A percentile compares a stretch with the other conserved stretches of the same genome.
These are phyloP conservation scores for Amauroascus niger DNA, from an alignment of 2,329 filamentous ascomycete species.

Conservation along the genomic window DNA sequence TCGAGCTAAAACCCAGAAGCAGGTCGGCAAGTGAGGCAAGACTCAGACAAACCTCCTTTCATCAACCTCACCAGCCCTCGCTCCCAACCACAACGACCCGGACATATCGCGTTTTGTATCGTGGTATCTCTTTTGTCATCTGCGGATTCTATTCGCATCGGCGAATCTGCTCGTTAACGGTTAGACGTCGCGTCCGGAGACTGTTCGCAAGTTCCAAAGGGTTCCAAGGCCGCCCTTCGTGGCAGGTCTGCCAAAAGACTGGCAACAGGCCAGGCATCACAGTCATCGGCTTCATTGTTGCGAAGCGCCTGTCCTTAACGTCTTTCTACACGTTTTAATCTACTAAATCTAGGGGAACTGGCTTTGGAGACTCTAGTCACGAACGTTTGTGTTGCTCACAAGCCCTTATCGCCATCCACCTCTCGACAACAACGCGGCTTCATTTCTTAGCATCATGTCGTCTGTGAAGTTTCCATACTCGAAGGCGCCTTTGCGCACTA, in stretches of 20 bases:
- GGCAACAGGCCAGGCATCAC: slow-evolving; percentile 30
- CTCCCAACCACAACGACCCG: slow-evolving; percentile 26
- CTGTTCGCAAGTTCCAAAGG: slow-evolving; percentile 24
- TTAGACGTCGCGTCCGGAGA: slow-evolving; percentile 25
- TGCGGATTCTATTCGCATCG: slow-evolving; percentile 22
- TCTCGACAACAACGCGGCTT: slow-evolving; percentile 20
- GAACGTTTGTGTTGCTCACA: neutral
- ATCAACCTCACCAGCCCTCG: slow-evolving; percentile 28
- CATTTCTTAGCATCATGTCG: slow-evolving; percentile 58
- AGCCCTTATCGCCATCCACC: neutral
- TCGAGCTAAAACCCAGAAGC: slow-evolving; percentile 34
- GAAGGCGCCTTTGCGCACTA: slow-evolving; percentile 90
- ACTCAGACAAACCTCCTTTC: slow-evolving; percentile 35
- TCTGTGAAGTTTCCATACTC: slow-evolving; percentile 85
- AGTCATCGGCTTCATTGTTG: slow-evolving; percentile 24
- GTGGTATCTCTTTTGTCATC: slow-evolving; percentile 31
- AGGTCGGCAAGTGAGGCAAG: slow-evolving; percentile 34
- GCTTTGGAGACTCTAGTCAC: neutral
- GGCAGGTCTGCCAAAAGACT: slow-evolving; percentile 41
- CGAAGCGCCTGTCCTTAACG: slow-evolving; percentile 2
- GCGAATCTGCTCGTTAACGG: slow-evolving; percentile 24
- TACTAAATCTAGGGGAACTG: neutral
- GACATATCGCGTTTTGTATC: slow-evolving; percentile 36
- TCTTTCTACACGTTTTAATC: neutral
- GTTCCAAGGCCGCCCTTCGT: slow-evolving; percentile 38